Percentiles rank a stretch among this genome's conserved stretches.
phyloP scores from a whole-genome alignment of 2,329 filamentous ascomycete genomes.

The Diaporthe vaccinii region DNA sequence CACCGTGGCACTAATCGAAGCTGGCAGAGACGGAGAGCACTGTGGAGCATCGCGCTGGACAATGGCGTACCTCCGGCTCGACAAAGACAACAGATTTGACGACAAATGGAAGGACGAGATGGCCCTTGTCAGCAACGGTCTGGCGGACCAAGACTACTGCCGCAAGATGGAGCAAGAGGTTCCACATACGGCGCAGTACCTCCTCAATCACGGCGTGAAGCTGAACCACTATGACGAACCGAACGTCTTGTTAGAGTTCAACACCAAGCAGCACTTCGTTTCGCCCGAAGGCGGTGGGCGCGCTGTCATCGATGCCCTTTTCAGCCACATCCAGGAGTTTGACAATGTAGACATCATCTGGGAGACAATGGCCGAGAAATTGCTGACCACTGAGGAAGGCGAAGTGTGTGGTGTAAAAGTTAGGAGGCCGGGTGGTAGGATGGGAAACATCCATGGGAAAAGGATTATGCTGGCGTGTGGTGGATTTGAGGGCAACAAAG shows the following conservation, averaged over 20 bases:
- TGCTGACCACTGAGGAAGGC: slow-evolving; percentile 5
- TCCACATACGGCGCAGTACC: slow-evolving; percentile 12
- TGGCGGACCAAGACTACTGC: slow-evolving; percentile 56
- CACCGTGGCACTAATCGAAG: slow-evolving; percentile 18
- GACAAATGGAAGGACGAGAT: slow-evolving; percentile 33
- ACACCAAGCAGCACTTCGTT: slow-evolving; percentile 31
- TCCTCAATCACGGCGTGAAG: slow-evolving; percentile 19
- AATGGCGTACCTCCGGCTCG: slow-evolving; percentile 24
- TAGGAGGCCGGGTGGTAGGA: background rate
- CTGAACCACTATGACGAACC: slow-evolving; percentile 19
- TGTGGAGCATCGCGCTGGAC: slow-evolving; percentile 33
- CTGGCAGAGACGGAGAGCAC: slow-evolving; percentile 11
- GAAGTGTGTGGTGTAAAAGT: slow-evolving; percentile 21
- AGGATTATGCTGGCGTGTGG: slow-evolving; percentile 16
- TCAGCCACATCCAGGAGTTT: slow-evolving; percentile 12
- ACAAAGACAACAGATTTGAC: slow-evolving; percentile 20
- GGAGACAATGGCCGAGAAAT: slow-evolving; percentile 33
- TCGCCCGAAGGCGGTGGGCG: slow-evolving; percentile 18
- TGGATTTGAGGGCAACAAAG: slow-evolving; percentile 28
- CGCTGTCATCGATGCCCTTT: slow-evolving; percentile 19
- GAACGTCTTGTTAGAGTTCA: slow-evolving; percentile 28
- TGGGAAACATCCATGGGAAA: background rate
- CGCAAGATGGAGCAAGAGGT: slow-evolving; percentile 50
- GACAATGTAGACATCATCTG: slow-evolving; percentile 19
- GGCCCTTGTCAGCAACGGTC: slow-evolving; percentile 52